A percentile compares a stretch with the other conserved stretches of the same genome.
These are phyloP conservation scores for Mycosphaerella arachidis DNA, from an alignment of 2,329 filamentous ascomycete species.

Conservation along the genomic window DNA sequence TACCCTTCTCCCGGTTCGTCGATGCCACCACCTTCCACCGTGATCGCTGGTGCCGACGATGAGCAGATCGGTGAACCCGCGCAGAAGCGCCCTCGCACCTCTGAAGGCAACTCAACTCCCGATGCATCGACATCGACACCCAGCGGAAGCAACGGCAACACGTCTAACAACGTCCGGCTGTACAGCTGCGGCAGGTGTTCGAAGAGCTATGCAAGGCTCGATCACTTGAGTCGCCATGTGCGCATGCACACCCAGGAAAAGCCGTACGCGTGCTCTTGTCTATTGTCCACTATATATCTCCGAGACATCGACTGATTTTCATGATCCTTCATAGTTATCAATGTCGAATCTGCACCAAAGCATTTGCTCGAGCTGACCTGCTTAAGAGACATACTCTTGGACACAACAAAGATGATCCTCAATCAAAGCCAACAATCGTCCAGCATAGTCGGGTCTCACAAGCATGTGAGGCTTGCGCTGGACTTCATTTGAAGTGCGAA, in stretches of 20 bases:
- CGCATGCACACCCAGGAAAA: slow-evolving; percentile 46
- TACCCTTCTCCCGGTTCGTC: neutral
- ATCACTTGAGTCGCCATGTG: slow-evolving; percentile 52
- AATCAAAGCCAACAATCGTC: slow-evolving; percentile 27
- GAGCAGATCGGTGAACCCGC: slow-evolving; percentile 17
- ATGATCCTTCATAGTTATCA: slow-evolving; percentile 9
- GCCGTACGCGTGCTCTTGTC: slow-evolving; percentile 31
- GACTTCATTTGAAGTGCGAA: slow-evolving; percentile 51
- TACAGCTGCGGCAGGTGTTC: slow-evolving; percentile 52
- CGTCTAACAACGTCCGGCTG: slow-evolving; percentile 18
- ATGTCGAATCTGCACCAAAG: slow-evolving; percentile 44
- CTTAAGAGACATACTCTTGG: slow-evolving; percentile 49
- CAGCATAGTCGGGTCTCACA: slow-evolving; percentile 43
- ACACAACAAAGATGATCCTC: slow-evolving; percentile 36
- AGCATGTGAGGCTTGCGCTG: slow-evolving; percentile 50
- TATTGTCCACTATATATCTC: slow-evolving; percentile 5
- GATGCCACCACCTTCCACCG: neutral
- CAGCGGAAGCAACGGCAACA: slow-evolving; percentile 1
- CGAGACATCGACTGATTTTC: neutral
- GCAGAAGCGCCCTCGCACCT: slow-evolving; percentile 18
- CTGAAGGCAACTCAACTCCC: slow-evolving; percentile 5
- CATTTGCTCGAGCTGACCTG: slow-evolving; percentile 47
- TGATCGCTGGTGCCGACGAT: neutral
- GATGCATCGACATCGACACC: neutral
- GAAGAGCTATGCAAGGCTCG: slow-evolving; percentile 49